phyloP scores from a whole-genome alignment of 1,139 yeast species.

The Casaregolazyma suthepensis region DNA sequence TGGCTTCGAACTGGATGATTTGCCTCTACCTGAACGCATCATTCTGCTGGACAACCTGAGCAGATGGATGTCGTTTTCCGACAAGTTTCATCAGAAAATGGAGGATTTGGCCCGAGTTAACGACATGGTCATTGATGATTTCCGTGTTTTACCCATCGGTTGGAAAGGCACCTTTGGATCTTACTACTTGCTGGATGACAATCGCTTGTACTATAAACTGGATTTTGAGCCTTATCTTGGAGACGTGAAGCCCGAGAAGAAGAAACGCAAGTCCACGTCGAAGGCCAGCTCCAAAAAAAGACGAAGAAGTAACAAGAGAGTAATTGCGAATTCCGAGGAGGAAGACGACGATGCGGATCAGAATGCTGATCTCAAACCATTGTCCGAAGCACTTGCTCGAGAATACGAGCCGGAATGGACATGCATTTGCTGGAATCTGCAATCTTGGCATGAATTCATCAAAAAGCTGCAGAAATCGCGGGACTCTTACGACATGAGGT shows the following conservation, averaged over 20 bases:
- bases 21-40: conserved; percentile 17
- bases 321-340: conserved; percentile 9
- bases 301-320: conserved; percentile 7
- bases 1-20: conserved; percentile 8
- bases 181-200: conserved; percentile 33
- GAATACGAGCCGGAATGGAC: conserved; percentile 28
- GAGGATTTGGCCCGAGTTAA: conserved; percentile 14
- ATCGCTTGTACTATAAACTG: conserved; percentile 27
- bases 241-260: conserved; percentile 12
- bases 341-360: conserved; percentile 13
- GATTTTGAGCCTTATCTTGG: conserved; percentile 23
- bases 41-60: conserved; percentile 21
- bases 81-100: conserved; percentile 23
- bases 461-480: conserved; percentile 18
- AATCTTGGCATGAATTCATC: conserved; percentile 28
- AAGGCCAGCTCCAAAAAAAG: not conserved
- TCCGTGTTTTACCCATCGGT: conserved; percentile 32
- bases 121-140: conserved; percentile 17
- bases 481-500: conserved; percentile 16
- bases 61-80: conserved; percentile 22
- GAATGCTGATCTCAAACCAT: conserved; percentile 12
- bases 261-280: conserved; percentile 2
- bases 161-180: conserved; percentile 26
- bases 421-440: conserved; percentile 31
- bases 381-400: conserved; percentile 22